phyloP scores from a whole-genome alignment of 1,139 yeast genomes.

The Debaryomyces sp. region DNA sequence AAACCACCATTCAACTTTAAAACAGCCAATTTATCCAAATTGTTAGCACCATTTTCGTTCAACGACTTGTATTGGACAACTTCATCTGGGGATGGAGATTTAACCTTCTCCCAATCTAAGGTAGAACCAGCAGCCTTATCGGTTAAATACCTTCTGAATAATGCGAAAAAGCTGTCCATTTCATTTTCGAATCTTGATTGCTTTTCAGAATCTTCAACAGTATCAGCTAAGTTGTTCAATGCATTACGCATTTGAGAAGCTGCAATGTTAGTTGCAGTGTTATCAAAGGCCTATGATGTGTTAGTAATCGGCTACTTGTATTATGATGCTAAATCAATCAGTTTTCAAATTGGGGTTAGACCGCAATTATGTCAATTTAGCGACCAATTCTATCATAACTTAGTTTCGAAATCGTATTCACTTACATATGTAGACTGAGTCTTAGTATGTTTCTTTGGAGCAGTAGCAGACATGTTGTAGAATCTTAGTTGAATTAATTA shows the following conservation, averaged over 20 bases:
- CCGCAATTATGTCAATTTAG: background rate
- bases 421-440: conserved; percentile 70
- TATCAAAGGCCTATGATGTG: conserved; percentile 75
- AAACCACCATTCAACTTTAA: conserved; percentile 96
- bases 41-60: conserved; percentile 36
- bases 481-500: background rate
- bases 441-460: conserved; percentile 66
- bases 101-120: conserved; percentile 93
- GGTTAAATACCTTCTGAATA: conserved; percentile 87
- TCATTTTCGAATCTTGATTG: conserved; percentile 78
- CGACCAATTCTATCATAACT: background rate
- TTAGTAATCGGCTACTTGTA: conserved; percentile 20
- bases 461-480: conserved; percentile 10
- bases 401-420: conserved; percentile 13
- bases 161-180: conserved; percentile 92
- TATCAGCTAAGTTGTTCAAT: conserved; percentile 83
- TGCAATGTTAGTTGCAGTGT: conserved; percentile 93
- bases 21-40: conserved; percentile 86
- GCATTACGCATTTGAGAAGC: conserved; percentile 99
- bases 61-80: conserved; percentile 76
- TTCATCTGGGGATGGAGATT: conserved; percentile 84
- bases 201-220: conserved; percentile 60
- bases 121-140: conserved; percentile 88
- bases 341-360: background rate
- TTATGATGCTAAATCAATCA: background rate